Evolutionary conservation across 140 eudicot species (phyloP).

Genomic region (Oenanthe javanica): DNA sequence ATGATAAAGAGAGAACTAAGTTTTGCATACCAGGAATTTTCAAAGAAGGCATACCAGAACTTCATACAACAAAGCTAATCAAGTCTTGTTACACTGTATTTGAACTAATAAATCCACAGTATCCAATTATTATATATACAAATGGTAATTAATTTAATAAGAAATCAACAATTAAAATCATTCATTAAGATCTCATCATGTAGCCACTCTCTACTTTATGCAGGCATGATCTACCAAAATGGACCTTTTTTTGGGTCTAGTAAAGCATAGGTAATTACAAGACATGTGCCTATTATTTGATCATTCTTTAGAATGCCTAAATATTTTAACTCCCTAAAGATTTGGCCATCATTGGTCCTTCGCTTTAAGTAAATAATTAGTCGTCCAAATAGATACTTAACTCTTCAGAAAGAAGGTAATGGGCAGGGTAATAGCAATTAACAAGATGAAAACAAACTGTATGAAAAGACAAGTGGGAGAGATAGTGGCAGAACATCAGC

Average conservation of each 20-base stretch:
- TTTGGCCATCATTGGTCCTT: neutral
- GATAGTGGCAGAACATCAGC: conserved; percentile 3
- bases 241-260: conserved; percentile 15
- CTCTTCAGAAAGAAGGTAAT: neutral
- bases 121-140: neutral
- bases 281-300: neutral
- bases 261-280: neutral
- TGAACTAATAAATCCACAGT: conserved; percentile 4
- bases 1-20: neutral
- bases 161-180: neutral
- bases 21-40: neutral
- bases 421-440: neutral
- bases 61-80: neutral
- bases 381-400: neutral
- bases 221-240: conserved; percentile 16
- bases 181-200: conserved; percentile 2
- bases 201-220: neutral
- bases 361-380: neutral
- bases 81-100: neutral
- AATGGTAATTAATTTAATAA: neutral
- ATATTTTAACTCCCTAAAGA: neutral
- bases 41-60: neutral
- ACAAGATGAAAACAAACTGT: neutral
- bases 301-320: neutral
- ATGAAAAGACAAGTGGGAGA: conserved; percentile 5